phyloP scores from a whole-genome alignment of 495 filamentous ascomycete genomes.

The Penicillium dipodomyicola region DNA sequence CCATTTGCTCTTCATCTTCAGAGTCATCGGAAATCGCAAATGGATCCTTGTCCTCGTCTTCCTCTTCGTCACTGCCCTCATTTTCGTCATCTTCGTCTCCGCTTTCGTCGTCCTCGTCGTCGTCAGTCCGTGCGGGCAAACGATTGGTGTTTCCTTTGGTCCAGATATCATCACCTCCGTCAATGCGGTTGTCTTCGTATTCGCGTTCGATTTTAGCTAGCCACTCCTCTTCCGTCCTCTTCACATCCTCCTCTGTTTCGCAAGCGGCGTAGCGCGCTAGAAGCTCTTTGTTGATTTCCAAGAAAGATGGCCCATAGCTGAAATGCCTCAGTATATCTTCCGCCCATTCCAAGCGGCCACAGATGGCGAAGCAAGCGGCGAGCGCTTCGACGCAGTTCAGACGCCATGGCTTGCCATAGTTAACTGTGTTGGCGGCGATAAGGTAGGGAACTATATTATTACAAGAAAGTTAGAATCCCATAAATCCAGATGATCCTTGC shows the following conservation, averaged over 20 bases:
- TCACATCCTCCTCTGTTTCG: constrained; percentile 79
- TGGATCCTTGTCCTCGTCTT: constrained; percentile 56
- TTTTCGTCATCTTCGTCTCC: constrained; percentile 50
- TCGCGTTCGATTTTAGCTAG: constrained; percentile 85
- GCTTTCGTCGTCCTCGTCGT: constrained; percentile 53
- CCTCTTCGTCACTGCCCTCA: constrained; percentile 48
- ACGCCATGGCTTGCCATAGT: constrained; percentile 92
- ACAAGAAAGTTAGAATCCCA: constrained; percentile 8
- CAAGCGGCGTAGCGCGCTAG: constrained; percentile 85
- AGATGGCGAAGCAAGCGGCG: constrained; percentile 88
- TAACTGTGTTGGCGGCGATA: constrained; percentile 93
- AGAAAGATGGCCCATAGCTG: constrained; percentile 79
- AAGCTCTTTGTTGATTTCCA: constrained; percentile 81
- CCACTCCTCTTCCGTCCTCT: constrained; percentile 81
- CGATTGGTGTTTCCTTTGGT: constrained; percentile 83
- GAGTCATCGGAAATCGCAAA: constrained; percentile 75
- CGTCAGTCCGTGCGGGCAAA: constrained; percentile 46
- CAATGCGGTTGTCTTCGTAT: constrained; percentile 73
- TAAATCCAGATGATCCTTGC: not conserved
- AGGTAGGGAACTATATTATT: constrained; percentile 71
- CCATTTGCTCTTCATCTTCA: constrained; percentile 86
- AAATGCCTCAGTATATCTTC: constrained; percentile 77
- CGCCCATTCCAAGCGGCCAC: constrained; percentile 88
- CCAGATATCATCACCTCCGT: constrained; percentile 68
- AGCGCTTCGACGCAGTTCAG: constrained; percentile 95